phyloP scores from a whole-genome alignment of 805 yeast species.

The Pichia nanzhaoensis region DNA sequence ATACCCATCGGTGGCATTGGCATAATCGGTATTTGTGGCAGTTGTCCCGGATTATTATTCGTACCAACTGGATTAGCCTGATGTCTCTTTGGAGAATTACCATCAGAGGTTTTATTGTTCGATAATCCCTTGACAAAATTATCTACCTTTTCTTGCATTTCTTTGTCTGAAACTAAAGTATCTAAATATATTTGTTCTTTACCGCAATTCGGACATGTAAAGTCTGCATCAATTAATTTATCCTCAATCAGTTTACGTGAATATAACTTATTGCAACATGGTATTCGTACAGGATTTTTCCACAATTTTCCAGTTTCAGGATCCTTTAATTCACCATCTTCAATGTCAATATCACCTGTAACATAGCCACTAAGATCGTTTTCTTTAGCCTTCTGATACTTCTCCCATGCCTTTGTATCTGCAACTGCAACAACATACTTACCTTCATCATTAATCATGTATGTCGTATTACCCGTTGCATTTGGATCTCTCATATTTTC shows the following conservation, averaged over 20 bases:
- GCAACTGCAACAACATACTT: constrained; percentile 95
- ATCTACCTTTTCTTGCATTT: constrained; percentile 47
- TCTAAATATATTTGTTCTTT: constrained; percentile 71
- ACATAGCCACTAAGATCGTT: constrained; percentile 10
- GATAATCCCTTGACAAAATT: constrained; percentile 34
- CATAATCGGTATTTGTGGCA: constrained; percentile 28
- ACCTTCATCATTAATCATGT: constrained; percentile 90
- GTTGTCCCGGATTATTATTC: constrained; percentile 23
- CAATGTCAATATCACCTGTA: constrained; percentile 31
- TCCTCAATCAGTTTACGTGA: constrained; percentile 61
- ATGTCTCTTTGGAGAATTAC: constrained; percentile 16
- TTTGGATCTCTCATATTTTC: constrained; percentile 44
- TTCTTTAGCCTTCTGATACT: constrained; percentile 64
- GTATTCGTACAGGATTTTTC: constrained; percentile 69
- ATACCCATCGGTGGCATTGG: constrained; percentile 25
- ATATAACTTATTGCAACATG: constrained; percentile 54
- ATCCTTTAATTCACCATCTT: constrained; percentile 58
- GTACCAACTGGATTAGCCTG: constrained; percentile 12
- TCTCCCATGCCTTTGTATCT: constrained; percentile 85
- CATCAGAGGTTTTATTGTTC: neutral
- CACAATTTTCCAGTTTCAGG: constrained; percentile 63
- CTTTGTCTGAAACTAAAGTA: constrained; percentile 54
- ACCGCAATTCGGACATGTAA: constrained; percentile 84
- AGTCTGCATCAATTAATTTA: constrained; percentile 70
- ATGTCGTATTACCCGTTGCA: constrained; percentile 33